Conservation (phyloP, 257 asterid genomes). For the Leonotis leonurus region DNA sequence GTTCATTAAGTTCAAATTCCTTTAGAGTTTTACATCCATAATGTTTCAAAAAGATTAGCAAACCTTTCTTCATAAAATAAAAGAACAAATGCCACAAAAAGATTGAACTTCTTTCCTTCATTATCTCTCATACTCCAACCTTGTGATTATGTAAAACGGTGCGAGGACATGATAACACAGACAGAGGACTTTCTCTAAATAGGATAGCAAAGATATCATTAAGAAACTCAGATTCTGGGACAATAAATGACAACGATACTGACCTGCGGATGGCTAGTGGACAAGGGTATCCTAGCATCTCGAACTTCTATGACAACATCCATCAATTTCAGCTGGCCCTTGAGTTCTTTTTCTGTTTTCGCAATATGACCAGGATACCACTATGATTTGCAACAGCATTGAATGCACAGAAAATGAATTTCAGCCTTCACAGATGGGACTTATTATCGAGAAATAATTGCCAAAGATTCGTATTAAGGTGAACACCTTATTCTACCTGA, state of each 20-base stretch:
- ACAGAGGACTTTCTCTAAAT: background rate
- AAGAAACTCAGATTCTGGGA: conserved; percentile 9
- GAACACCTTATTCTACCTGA: conserved; percentile 61
- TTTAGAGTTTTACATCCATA: background rate
- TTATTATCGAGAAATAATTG: background rate
- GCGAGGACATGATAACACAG: background rate
- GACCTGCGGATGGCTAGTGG: conserved; percentile 90
- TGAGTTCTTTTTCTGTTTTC: conserved; percentile 89
- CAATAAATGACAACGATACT: background rate
- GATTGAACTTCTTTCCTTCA: background rate
- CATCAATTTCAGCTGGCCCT: conserved; percentile 90
- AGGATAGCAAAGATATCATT: conserved; percentile 1
- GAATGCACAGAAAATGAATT: conserved; percentile 12
- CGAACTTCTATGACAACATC: conserved; percentile 98
- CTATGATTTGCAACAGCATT: conserved; percentile 30
- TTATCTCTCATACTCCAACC: background rate
- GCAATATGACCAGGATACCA: conserved; percentile 99
- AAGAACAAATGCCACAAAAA: background rate
- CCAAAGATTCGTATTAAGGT: conserved; percentile 15
- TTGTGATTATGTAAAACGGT: background rate
- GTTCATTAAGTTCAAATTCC: background rate
- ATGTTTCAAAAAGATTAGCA: background rate
- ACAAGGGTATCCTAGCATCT: conserved; percentile 92
- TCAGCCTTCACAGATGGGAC: conserved; percentile 4
- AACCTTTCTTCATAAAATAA: background rate